Conservation (phyloP, 768 basidiomycete species). For the Lactarius evosmus region DNA sequence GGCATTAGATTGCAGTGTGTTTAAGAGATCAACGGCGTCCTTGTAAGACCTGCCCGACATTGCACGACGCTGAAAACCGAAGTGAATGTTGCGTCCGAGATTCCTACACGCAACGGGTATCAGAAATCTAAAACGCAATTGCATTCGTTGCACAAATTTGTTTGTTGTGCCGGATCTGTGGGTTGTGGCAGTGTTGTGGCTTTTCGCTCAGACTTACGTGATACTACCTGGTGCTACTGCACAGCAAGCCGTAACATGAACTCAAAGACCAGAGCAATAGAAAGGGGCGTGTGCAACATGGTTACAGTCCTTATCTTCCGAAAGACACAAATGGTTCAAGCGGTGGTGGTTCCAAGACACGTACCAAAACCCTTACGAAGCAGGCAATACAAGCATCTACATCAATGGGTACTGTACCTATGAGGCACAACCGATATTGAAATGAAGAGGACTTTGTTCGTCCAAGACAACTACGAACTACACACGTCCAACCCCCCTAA, state of each 20-base stretch:
- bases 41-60: constrained; percentile 69
- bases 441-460: constrained; percentile 66
- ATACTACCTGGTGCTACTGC: background rate
- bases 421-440: constrained; percentile 74
- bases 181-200: too few relatives aligned
- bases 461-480: background rate
- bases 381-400: constrained; percentile 56
- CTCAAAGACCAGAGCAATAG: constrained; percentile 28
- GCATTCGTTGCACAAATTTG: constrained; percentile 16
- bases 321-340: constrained; percentile 22
- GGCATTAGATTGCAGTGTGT: constrained; percentile 88
- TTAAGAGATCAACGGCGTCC: constrained; percentile 70
- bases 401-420: constrained; percentile 68
- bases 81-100: background rate
- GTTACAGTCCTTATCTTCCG: constrained; percentile 35
- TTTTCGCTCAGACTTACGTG: background rate
- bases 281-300: constrained; percentile 28
- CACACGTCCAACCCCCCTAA: background rate
- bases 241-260: constrained; percentile 21
- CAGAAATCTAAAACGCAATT: background rate
- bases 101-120: constrained; percentile 1
- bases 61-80: constrained; percentile 29
- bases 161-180: background rate
- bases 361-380: constrained; percentile 44
- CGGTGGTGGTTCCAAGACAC: background rate